Conservation (phyloP, 2,329 filamentous ascomycete species). For the Stachybotrys chartarum region DNA sequence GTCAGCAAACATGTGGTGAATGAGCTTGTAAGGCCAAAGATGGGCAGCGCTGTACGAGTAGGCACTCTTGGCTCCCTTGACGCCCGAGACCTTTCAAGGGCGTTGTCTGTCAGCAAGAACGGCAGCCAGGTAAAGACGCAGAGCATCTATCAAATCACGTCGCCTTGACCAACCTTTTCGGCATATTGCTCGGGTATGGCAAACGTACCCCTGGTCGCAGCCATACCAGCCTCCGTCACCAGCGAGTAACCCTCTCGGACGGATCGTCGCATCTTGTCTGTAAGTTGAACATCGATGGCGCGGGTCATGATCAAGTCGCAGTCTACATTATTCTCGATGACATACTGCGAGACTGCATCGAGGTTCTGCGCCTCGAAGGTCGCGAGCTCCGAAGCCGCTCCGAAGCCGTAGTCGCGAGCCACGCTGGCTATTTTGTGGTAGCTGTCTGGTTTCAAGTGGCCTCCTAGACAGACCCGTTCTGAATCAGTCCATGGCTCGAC, state of each 20-base stretch:
- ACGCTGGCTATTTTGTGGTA: slow-evolving; percentile 2
- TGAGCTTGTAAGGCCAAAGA: slow-evolving; percentile 25
- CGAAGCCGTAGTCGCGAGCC: slow-evolving; percentile 6
- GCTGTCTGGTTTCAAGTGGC: slow-evolving; percentile 11
- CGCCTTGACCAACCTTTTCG: slow-evolving; percentile 15
- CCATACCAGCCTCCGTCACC: no score
- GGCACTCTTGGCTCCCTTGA: slow-evolving; percentile 26
- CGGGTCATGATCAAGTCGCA: slow-evolving; percentile 36
- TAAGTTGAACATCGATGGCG: slow-evolving; percentile 29
- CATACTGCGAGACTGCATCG: slow-evolving; percentile 20
- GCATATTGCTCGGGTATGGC: no score
- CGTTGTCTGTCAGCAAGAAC: slow-evolving; percentile 4
- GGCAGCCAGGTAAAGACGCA: slow-evolving; percentile 2
- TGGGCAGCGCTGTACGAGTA: slow-evolving; percentile 21
- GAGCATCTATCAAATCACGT: no score
- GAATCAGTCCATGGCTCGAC: no score
- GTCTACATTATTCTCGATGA: slow-evolving; percentile 30
- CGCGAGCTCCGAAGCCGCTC: slow-evolving; percentile 12
- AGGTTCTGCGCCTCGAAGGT: slow-evolving; percentile 9
- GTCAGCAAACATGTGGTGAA: slow-evolving; percentile 14
- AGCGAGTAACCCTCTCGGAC: no score
- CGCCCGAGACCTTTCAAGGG: slow-evolving; percentile 17
- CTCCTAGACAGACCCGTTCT: slow-evolving; percentile 3
- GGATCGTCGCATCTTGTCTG: slow-evolving; percentile 9
- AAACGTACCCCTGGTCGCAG: no score